Base-by-base conservation (phyloP, 2,329 filamentous ascomycete genomes). In the Capronia coronata region DNA sequence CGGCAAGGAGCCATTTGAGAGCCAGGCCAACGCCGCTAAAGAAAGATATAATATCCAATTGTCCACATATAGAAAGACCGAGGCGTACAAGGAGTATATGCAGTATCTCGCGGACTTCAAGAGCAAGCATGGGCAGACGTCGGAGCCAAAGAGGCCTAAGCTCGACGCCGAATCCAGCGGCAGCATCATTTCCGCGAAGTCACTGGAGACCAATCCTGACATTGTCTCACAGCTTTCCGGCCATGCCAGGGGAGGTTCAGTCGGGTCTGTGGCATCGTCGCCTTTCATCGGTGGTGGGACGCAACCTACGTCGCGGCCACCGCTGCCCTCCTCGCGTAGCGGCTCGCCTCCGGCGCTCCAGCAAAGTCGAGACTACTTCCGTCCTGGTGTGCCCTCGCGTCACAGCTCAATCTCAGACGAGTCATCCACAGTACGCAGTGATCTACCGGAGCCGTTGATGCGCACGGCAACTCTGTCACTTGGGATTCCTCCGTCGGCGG, bases 101-200 rank as follows among this genome's bases (percentile, higher is more conserved):
- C 75, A 79, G 37, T 93, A 93, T 63, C 70, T 91, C 18, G 76
- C 79, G 25, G 86, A 90, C 1, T 91, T 93, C 70, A 89, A 85
- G 63, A 78, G 82, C 41, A 85, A 84, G 63, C 83, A 90, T 58
- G 54, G 57, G n/a, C 45, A 53, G 63, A 39, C 47, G 11, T 32
- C 54, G 14, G 68, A 72, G 62, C 67, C 65, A 46, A 74, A 73
- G 52, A 66, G 70, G 42, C 68, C 70, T 5, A 71, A 66, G 51
- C 52, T 71, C 4, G 70, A 73, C 48, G 61, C 63, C 10, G 69
- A 72, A 29, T 54, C 52, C 23, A 61, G 58, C 40, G 55, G 52
- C 13, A 58, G 58, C 22, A 61, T 59, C 42, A 44, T 56, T 13
- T 61, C 58, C 4, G 48, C 43, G 3, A 59, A 51, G 46, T 58